Percentiles rank a stretch among this genome's conserved stretches.
Evolutionary conservation across 305 asterid genomes (phyloP).

Genomic region (Fraxinus baroniana): DNA sequence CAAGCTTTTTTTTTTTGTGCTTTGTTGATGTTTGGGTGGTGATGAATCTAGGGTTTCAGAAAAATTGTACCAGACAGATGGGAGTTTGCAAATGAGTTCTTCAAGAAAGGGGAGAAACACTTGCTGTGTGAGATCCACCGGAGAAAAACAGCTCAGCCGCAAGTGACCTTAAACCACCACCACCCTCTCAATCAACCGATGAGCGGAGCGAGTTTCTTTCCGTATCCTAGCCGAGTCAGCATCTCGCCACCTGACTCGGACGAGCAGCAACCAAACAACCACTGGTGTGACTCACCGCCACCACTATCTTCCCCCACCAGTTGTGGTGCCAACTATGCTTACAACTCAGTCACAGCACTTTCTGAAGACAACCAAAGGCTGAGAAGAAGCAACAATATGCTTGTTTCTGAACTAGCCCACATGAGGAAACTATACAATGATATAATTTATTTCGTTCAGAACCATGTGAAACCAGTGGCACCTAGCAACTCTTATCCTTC

Average conservation of each 20-base stretch:
- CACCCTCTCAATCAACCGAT: background rate
- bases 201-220: background rate
- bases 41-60: slow-evolving; percentile 46
- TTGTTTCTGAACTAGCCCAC: slow-evolving; percentile 23
- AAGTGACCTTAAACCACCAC: background rate
- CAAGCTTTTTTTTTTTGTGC: background rate
- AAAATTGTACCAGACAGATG: slow-evolving; percentile 56
- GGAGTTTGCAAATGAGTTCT: slow-evolving; percentile 47
- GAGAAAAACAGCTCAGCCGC: slow-evolving; percentile 22
- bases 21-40: background rate
- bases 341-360: slow-evolving; percentile 14
- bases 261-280: background rate
- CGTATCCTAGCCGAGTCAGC: background rate
- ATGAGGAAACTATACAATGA: slow-evolving; percentile 26
- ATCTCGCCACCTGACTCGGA: background rate
- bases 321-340: background rate
- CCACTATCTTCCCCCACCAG: slow-evolving; percentile 2
- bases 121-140: slow-evolving; percentile 23
- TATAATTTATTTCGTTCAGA: slow-evolving; percentile 24
- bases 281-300: slow-evolving; percentile 6
- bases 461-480: slow-evolving; percentile 23
- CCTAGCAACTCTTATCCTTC: slow-evolving; percentile 39
- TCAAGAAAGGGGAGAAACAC: slow-evolving; percentile 26
- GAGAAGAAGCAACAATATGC: slow-evolving; percentile 21
- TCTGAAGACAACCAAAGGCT: slow-evolving; percentile 26